phyloP scores from a whole-genome alignment of 768 basidiomycete species.

The Nidularia pulvinata region DNA sequence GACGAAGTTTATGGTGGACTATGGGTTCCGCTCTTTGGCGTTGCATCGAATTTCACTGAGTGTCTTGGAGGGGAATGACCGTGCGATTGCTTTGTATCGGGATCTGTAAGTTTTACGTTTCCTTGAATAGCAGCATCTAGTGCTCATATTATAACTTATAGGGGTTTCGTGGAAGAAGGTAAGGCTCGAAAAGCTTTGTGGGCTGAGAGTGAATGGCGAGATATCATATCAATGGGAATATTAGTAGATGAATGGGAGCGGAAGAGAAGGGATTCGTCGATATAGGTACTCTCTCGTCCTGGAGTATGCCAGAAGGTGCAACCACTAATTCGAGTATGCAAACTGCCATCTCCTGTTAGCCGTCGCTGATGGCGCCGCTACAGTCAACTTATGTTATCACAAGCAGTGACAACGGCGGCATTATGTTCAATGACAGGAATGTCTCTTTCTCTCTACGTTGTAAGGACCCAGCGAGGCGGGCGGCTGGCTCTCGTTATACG shows the following conservation, averaged over 20 bases:
- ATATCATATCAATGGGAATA: neutral
- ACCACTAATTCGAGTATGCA: no score
- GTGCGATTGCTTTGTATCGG: slow-evolving; percentile 9
- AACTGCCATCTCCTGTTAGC: no score
- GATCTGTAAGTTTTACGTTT: slow-evolving; percentile 7
- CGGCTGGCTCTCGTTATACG: no score
- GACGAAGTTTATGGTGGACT: slow-evolving; percentile 10
- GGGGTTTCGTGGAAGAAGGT: neutral
- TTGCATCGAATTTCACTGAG: slow-evolving; percentile 13
- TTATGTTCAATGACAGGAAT: no score
- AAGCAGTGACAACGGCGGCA: no score
- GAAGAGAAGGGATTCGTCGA: no score
- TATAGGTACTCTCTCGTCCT: no score
- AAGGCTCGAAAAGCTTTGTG: neutral
- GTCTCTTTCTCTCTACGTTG: no score
- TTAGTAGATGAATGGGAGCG: neutral
- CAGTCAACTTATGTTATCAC: no score
- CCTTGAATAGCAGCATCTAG: neutral
- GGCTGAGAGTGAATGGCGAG: neutral
- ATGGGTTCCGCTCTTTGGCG: slow-evolving; percentile 9
- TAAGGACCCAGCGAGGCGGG: no score
- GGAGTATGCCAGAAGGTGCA: no score
- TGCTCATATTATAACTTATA: neutral
- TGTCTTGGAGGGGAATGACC: slow-evolving; percentile 12
- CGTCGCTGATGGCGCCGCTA: no score